Base-by-base conservation (phyloP, 2,329 filamentous ascomycete genomes). In the Hymenoscyphus fructigenus region DNA sequence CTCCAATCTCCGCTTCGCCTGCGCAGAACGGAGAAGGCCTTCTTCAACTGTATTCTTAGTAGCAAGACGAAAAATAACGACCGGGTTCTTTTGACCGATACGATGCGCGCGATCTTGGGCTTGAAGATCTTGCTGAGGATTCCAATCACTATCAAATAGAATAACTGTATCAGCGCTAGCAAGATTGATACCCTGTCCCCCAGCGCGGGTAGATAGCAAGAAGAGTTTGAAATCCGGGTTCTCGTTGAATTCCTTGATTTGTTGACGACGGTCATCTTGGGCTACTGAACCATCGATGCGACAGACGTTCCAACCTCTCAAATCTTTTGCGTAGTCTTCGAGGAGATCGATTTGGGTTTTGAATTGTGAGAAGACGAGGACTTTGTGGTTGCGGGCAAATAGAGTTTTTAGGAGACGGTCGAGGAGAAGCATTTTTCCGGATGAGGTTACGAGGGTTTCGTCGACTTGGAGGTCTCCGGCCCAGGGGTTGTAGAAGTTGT, bases 401-500 rank as follows among this genome's bases (percentile, higher is more conserved):
- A 99, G 83, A 1, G 83, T 83, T 0, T 91, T 91, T 0, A 99
- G 84, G 0, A 99, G 83, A 0, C 92, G 88, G 75, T 99, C 95
- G 0, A 99, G 85, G 0, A 99, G 85, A 1, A 97, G 85, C 92
- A 99, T 97, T 76, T 99, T 99, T 15, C 95, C 95, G 0, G 93
- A 97, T 0, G 91, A 87, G 0, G 90, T 94, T 38, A 99, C 86
- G 5, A 99, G 85, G 0, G 85, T 89, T 74, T 96, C 91, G 72
- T 98, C 93, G 0, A 92, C 80, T 5, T 84, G 83, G 1, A 84
- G 82, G 17, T 85, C 83, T 5, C 82, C 81, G 0, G 85, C 82
- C 85, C 94, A 98, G 0, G 95, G 94, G 75, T 93, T 96, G 78
- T 96, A 98, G 76, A 99, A 98, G 75, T 97, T 96, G 78, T 97